Evolutionary conservation across 2,329 filamentous ascomycete species (phyloP), one percentile per base, ranked within the genome.

Genomic region (Trichoderma endophyticum): DNA sequence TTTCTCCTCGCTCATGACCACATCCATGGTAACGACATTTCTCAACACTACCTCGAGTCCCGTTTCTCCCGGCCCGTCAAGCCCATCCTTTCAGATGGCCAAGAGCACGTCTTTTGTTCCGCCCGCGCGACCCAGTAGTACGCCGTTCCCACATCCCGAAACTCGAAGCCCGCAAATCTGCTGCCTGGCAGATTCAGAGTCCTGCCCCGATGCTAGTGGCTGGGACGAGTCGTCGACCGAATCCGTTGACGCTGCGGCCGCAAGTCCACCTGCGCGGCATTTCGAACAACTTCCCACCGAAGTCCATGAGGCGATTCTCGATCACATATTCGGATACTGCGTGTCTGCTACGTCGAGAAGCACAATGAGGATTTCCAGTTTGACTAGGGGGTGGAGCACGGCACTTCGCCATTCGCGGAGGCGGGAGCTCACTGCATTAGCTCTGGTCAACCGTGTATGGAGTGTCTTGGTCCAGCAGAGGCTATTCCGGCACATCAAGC

Each of bases 401-500:
- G 88, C 87, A 4, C 82, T 92, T 72, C 87, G 91, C 70, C 90
- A 92, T 80, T 91, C 90, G 6, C 85, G 91, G 70, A 84, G 91
- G 73, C 90, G 88, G 74, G 89, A 91, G 72, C 83, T 93, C 43
- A 92, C 91, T 0, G 86, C 91, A 74, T 80, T 93, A 72, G 88
- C 91, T 3, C 81, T 92, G 66, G 89, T 91, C 61, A 88, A 84
- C 76, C 84, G 80, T 4, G 81, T 86, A n/a, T 94, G 91, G 91
- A 87, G 90, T 63, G 82, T 84, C 43, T 78, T 93, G 71, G 88
- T 94, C 24, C 92, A 94, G 78, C 87, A 91, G 77, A 86, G 92
- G 48, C 86, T 94, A 3, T 94, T 93, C 81, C 86, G 92, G 56
- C 91, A 93, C 79, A 88, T 94, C 82, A 93, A 93, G 80, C 83